A percentile compares a stretch with the other conserved stretches of the same genome.
Evolutionary conservation across 2,329 filamentous ascomycete genomes (phyloP).

Genomic region (Hirsutella minnesotensis): DNA sequence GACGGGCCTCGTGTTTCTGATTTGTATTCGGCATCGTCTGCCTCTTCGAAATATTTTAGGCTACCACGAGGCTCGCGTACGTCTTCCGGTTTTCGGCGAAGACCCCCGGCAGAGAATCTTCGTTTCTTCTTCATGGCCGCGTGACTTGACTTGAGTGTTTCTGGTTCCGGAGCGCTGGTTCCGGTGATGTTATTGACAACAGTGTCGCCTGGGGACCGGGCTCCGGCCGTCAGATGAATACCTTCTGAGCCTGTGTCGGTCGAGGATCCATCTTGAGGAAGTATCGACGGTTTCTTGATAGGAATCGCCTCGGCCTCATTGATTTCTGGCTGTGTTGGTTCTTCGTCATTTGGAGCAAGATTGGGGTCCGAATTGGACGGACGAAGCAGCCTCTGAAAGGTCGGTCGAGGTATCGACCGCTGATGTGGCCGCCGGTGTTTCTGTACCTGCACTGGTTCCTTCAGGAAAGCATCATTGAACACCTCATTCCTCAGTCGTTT

Average conservation of each 20-base stretch:
- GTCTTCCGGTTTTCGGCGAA: constrained; percentile 61
- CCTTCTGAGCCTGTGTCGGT: constrained; percentile 20
- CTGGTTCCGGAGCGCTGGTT: constrained; percentile 52
- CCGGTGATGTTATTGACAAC: constrained; percentile 44
- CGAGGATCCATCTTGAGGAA: not conserved
- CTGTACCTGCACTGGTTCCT: constrained; percentile 70
- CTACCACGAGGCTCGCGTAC: constrained; percentile 61
- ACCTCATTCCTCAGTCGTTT: constrained; percentile 80
- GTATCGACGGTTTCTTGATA: not conserved
- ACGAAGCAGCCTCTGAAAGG: constrained; percentile 31
- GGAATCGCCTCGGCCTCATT: not conserved
- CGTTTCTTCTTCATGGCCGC: constrained; percentile 41
- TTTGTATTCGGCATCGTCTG: constrained; percentile 71
- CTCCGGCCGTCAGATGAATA: constrained; percentile 2
- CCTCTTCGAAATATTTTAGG: constrained; percentile 83
- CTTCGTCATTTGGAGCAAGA: constrained; percentile 8
- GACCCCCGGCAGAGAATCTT: constrained; percentile 77
- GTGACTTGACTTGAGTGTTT: constrained; percentile 34
- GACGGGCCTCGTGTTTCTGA: constrained; percentile 7
- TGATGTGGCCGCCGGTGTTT: constrained; percentile 62
- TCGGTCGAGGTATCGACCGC: constrained; percentile 47
- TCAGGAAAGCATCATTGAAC: constrained; percentile 81
- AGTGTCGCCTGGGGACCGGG: constrained; percentile 11
- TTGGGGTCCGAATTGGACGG: constrained; percentile 33
- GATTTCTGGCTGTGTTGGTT: constrained; percentile 4